Evolutionary conservation across 371 early-diverging fungal species (phyloP).

Genomic region (Blyttiomyces sp.): DNA sequence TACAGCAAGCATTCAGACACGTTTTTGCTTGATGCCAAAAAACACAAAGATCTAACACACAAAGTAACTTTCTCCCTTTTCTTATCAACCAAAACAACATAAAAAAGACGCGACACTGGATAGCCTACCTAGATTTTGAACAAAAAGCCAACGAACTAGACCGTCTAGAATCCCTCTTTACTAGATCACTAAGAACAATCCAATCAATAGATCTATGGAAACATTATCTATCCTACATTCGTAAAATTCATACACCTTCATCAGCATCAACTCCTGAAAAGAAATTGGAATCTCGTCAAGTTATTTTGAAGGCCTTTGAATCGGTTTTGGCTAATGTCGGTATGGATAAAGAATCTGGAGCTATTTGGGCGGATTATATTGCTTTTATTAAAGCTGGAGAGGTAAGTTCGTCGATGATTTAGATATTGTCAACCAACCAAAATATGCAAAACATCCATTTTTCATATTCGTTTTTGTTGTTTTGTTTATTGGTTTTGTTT

Average conservation of each 20-base stretch:
- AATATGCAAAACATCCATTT: neutral
- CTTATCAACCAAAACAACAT: slow-evolving; percentile 5
- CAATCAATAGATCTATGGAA: slow-evolving; percentile 85
- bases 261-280: slow-evolving; percentile 35
- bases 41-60: too few species aligned
- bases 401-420: slow-evolving; percentile 60
- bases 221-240: slow-evolving; percentile 85
- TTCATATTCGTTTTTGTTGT: too few species aligned
- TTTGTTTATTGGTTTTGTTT: too few species aligned
- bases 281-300: slow-evolving; percentile 60
- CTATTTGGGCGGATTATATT: slow-evolving; percentile 88
- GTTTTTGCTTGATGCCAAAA: slow-evolving; percentile 6
- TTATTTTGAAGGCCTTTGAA: slow-evolving; percentile 82
- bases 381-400: slow-evolving; percentile 74
- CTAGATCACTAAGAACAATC: slow-evolving; percentile 73
- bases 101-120: slow-evolving; percentile 85
- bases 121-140: slow-evolving; percentile 80
- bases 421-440: neutral
- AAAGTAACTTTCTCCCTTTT: neutral
- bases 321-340: slow-evolving; percentile 85
- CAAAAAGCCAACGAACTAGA: slow-evolving; percentile 66
- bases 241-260: slow-evolving; percentile 58
- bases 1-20: neutral
- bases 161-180: slow-evolving; percentile 81
- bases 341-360: slow-evolving; percentile 83